Base-by-base conservation (phyloP, 495 filamentous ascomycete genomes). In the Cryomyces minteri region DNA sequence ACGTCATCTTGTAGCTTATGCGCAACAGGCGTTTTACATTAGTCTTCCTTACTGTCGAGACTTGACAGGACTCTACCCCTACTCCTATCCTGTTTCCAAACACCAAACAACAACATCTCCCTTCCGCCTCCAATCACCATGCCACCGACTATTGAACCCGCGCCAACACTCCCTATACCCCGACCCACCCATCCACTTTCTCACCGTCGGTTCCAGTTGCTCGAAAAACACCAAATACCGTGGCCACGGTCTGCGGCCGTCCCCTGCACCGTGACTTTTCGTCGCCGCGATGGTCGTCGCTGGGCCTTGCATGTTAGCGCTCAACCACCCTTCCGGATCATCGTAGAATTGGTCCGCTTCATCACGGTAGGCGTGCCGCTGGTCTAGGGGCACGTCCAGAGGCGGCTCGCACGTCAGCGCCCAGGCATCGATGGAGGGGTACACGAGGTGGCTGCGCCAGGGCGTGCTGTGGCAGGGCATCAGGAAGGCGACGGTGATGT, bases 381-480 rank as follows among this genome's bases (percentile, higher is more conserved):
- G 57, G 43, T 74, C 66, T 1, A 59, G 45, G 6, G 66, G 69
- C 4, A 86, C 66, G 41, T 74, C 61, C 40, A 98, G 53, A 0
- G 92, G 90, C 11, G 92, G 90, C 51, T 95, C 87, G 61, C 90
- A 98, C 6, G 80, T 80, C 8, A 96, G 67, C 0, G 90, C 88
- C 74, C 88, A 88, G 4, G 86, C 85, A 45, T 77, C 63, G 30
- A 94, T 77, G 39, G 64, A 62, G 0, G 84, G 73, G 53, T 84
- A 71, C 36, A 88, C 68, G 32, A 96, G 70, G 55, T 88, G 84
- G 5, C 79, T 83, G 47, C 85, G 81, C 92, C 90, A 98, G n/a
- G 90, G 88, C 6, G 88, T 95, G 51, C 81, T 82, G 67, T 98
- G 92, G 62, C 90, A 98, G 11, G 92, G 90, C 71, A 90, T 94